Conservation (phyloP, 2,329 filamentous ascomycete genomes). For the Cytospora piceae region DNA sequence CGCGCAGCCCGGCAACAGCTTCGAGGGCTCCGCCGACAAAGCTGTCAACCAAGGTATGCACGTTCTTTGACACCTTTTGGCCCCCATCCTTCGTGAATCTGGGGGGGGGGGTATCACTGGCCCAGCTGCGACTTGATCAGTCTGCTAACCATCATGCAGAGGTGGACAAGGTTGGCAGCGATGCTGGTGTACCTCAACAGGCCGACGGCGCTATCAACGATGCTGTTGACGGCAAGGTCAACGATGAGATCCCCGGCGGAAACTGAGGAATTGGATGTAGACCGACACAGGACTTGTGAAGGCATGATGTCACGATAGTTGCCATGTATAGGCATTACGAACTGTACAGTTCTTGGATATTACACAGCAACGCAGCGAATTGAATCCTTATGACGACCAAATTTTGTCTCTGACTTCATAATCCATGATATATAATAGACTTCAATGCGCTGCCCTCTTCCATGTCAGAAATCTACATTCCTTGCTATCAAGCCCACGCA, state of each 20-base stretch:
- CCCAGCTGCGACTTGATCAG: background rate
- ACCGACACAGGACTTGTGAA: too few relatives aligned
- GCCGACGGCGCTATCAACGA: constrained; percentile 29
- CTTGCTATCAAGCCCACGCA: constrained; percentile 26
- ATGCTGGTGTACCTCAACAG: constrained; percentile 29
- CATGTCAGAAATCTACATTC: background rate
- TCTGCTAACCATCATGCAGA: constrained; percentile 17
- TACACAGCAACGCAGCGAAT: too few relatives aligned
- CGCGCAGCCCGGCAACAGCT: constrained; percentile 31
- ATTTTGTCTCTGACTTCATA: too few relatives aligned
- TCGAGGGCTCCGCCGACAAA: constrained; percentile 32
- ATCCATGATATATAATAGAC: too few relatives aligned
- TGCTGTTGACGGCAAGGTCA: constrained; percentile 31
- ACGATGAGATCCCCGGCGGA: constrained; percentile 33
- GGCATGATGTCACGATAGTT: background rate
- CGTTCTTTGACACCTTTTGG: background rate
- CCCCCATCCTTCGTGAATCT: too few relatives aligned
- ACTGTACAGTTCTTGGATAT: too few relatives aligned
- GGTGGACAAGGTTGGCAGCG: constrained; percentile 28
- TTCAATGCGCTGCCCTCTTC: too few relatives aligned
- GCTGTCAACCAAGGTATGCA: constrained; percentile 29
- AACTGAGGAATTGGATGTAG: constrained; percentile 19
- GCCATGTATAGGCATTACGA: too few relatives aligned
- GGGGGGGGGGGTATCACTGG: background rate
- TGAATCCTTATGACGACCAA: too few relatives aligned